Conservation (phyloP, 495 filamentous ascomycete genomes). For the Opeltia flavorubescens region DNA sequence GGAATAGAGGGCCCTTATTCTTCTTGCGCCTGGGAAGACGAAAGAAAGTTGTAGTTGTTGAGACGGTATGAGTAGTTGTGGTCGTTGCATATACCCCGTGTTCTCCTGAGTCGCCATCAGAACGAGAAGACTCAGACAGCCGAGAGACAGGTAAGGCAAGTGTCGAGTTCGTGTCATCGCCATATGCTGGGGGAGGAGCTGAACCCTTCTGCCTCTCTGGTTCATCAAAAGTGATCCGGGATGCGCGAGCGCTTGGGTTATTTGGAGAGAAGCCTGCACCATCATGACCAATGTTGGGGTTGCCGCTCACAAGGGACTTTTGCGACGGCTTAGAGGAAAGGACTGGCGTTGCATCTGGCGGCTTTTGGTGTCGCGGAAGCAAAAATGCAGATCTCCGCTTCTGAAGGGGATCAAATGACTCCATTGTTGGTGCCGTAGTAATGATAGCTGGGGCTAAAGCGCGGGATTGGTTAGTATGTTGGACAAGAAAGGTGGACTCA, state of each 20-base stretch:
- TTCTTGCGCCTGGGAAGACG: constrained; percentile 69
- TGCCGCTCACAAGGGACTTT: constrained; percentile 7
- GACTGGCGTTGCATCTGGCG: constrained; percentile 17
- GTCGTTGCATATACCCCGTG: constrained; percentile 48
- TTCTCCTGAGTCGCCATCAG: constrained; percentile 74
- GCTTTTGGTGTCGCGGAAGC: constrained; percentile 19
- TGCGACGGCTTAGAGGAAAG: constrained; percentile 26
- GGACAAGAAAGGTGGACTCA: too few relatives aligned
- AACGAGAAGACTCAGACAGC: constrained; percentile 82
- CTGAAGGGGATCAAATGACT: constrained; percentile 33
- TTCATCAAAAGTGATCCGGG: constrained; percentile 53
- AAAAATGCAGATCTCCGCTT: constrained; percentile 41
- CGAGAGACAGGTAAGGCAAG: constrained; percentile 55
- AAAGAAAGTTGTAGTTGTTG: constrained; percentile 60
- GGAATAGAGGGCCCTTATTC: constrained; percentile 75
- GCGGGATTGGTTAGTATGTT: neutral
- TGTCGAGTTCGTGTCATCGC: constrained; percentile 50
- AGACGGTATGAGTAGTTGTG: constrained; percentile 48
- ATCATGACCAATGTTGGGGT: neutral
- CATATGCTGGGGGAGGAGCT: constrained; percentile 42
- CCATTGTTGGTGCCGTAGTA: constrained; percentile 75
- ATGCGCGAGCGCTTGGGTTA: constrained; percentile 30
- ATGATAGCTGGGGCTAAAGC: constrained; percentile 73
- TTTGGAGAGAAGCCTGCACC: constrained; percentile 1
- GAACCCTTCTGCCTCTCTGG: constrained; percentile 43